Evolutionary conservation across 2,329 filamentous ascomycete species (phyloP).

Genomic region (Penicillium sp.): DNA sequence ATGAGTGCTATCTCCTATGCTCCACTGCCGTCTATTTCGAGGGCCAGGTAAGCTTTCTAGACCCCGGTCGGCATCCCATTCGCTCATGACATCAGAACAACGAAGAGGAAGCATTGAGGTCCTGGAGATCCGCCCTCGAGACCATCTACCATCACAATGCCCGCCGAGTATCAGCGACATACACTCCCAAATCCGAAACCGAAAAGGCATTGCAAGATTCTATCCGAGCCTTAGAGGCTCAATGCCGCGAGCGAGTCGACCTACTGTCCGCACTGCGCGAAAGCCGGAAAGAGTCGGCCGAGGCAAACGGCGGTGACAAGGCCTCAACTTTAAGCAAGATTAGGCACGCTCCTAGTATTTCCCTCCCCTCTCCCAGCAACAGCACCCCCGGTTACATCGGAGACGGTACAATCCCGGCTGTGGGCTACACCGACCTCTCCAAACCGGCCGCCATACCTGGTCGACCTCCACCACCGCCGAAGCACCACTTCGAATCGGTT

Average conservation of each 20-base stretch:
- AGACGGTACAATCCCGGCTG: constrained; percentile 76
- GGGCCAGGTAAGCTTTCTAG: constrained; percentile 65
- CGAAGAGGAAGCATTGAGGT: constrained; percentile 83
- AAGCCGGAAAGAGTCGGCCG: constrained; percentile 54
- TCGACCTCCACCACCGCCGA: constrained; percentile 25
- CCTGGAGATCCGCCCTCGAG: constrained; percentile 85
- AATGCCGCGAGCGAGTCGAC: constrained; percentile 92
- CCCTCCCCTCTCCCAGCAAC: constrained; percentile 20
- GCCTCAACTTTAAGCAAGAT: constrained; percentile 29
- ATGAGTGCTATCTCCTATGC: constrained; percentile 92
- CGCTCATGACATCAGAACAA: constrained; percentile 65
- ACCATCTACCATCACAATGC: constrained; percentile 86
- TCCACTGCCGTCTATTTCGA: constrained; percentile 97
- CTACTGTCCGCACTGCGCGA: constrained; percentile 77
- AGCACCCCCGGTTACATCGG: constrained; percentile 66
- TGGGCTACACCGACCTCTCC: constrained; percentile 79
- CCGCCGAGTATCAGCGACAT: constrained; percentile 68
- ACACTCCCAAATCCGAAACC: constrained; percentile 73
- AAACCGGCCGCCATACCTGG: constrained; percentile 64
- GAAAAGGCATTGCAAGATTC: constrained; percentile 82
- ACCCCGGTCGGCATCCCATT: constrained; percentile 2
- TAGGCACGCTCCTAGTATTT: constrained; percentile 22
- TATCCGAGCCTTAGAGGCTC: constrained; percentile 77
- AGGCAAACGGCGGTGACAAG: constrained; percentile 23
- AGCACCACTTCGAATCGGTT: constrained; percentile 24